Percentiles rank a stretch among this genome's conserved stretches.
These are phyloP conservation scores for Drechslerella stenobrocha DNA, from an alignment of 2,329 filamentous ascomycete species.

Conservation along the genomic window DNA sequence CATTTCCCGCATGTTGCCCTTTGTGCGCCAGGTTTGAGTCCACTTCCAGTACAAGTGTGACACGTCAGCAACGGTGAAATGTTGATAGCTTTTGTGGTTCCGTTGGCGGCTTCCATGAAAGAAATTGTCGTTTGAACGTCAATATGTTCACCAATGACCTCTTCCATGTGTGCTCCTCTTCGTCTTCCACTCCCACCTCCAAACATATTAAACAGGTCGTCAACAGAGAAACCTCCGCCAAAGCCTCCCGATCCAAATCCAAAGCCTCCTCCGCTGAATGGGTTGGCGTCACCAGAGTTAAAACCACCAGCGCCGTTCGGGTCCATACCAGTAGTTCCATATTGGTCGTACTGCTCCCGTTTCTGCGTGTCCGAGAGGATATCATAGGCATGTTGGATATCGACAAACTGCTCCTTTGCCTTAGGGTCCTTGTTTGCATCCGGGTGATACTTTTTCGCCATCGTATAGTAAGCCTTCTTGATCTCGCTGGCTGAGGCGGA, in stretches of 20 bases:
- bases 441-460: slow-evolving; percentile 96
- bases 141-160: slow-evolving; percentile 89
- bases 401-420: slow-evolving; percentile 93
- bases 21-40: slow-evolving; percentile 78
- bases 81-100: slow-evolving; percentile 80
- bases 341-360: slow-evolving; percentile 87
- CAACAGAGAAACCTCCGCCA: slow-evolving; percentile 85
- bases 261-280: slow-evolving; percentile 65
- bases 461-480: slow-evolving; percentile 96
- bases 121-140: slow-evolving; percentile 90
- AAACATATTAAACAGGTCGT: slow-evolving; percentile 84
- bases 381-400: slow-evolving; percentile 93
- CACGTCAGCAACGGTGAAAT: slow-evolving; percentile 82
- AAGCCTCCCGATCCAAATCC: slow-evolving; percentile 69
- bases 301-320: slow-evolving; percentile 61
- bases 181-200: slow-evolving; percentile 60
- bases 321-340: slow-evolving; percentile 84
- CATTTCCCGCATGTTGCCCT: slow-evolving; percentile 75
- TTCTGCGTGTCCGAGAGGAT: slow-evolving; percentile 90
- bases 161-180: slow-evolving; percentile 68
- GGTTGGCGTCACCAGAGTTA: slow-evolving; percentile 65
- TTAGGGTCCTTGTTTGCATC: slow-evolving; percentile 93
- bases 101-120: slow-evolving; percentile 95
- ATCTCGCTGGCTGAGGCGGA: slow-evolving; percentile 81
- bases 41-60: slow-evolving; percentile 78